Conservation (phyloP, 2,329 filamentous ascomycete genomes). For the Penicillium sp. region DNA sequence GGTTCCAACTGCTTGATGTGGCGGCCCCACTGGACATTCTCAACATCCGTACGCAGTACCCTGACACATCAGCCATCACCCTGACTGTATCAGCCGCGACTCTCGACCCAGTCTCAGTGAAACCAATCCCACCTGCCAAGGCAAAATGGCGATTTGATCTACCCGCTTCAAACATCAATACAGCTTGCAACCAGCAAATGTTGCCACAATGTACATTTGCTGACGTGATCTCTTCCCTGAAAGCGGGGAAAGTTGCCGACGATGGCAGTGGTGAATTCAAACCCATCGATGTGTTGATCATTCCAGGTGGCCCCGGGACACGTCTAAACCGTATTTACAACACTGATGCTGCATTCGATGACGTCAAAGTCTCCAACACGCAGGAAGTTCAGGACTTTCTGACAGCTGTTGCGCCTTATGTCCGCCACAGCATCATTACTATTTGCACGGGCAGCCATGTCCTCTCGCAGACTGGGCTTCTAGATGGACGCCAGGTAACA, state of each 20-base stretch:
- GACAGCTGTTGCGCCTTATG: slow-evolving; percentile 2
- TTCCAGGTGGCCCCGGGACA: slow-evolving; percentile 5
- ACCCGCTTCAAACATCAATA: not conserved
- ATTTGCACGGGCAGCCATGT: slow-evolving; percentile 8
- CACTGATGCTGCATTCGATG: not conserved
- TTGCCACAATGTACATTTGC: slow-evolving; percentile 9
- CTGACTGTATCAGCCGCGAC: slow-evolving; percentile 10
- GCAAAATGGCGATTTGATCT: slow-evolving; percentile 7
- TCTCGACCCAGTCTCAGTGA: slow-evolving; percentile 9
- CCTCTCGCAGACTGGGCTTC: slow-evolving; percentile 6
- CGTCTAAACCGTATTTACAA: slow-evolving; percentile 3
- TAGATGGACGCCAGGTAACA: not conserved
- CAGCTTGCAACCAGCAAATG: slow-evolving; percentile 8
- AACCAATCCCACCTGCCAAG: slow-evolving; percentile 4
- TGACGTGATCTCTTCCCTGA: slow-evolving; percentile 5
- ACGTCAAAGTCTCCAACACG: slow-evolving; percentile 3
- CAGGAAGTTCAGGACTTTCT: slow-evolving; percentile 7
- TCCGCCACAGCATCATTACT: slow-evolving; percentile 10
- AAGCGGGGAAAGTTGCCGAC: slow-evolving; percentile 1
- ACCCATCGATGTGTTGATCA: slow-evolving; percentile 9
- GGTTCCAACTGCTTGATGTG: slow-evolving; percentile 9
- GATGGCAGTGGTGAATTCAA: not conserved
- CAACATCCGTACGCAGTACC: slow-evolving; percentile 5
- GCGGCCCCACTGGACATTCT: slow-evolving; percentile 11
- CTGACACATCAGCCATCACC: slow-evolving; percentile 6